These are phyloP conservation scores for Creolimax fragrantissima DNA, from an alignment of 78 protist species.

Conservation along the genomic window DNA sequence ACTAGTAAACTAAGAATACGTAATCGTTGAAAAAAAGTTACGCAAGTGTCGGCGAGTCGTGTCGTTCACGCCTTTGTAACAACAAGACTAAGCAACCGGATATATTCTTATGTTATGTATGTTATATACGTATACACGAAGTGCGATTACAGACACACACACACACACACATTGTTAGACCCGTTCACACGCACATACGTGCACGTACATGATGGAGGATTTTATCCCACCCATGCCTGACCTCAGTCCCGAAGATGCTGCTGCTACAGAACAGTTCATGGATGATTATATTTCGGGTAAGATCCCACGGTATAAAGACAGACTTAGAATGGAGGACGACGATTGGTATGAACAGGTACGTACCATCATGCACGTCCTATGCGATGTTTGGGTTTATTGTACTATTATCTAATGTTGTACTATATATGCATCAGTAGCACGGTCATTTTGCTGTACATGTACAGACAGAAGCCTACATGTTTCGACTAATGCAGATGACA, in stretches of 20 bases:
- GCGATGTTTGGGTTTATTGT: too few species aligned
- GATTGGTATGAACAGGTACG: conserved; percentile 1
- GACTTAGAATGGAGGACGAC: neutral
- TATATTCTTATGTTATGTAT: neutral
- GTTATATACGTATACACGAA: neutral
- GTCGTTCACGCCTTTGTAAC: too few species aligned
- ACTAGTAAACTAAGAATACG: too few species aligned
- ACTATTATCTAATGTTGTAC: too few species aligned
- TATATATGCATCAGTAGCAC: too few species aligned
- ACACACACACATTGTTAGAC: neutral
- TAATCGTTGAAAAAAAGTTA: too few species aligned
- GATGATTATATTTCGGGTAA: neutral
- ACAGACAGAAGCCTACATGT: too few species aligned
- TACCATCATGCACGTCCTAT: too few species aligned
- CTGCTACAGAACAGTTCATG: neutral
- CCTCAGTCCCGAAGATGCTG: neutral
- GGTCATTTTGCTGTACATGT: too few species aligned
- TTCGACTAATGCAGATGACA: too few species aligned
- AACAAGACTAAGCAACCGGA: too few species aligned
- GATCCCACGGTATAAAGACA: neutral
- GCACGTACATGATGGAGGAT: neutral
- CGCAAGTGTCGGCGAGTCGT: too few species aligned
- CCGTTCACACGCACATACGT: neutral
- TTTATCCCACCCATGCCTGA: neutral
- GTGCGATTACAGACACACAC: neutral